Evolutionary conservation across 768 basidiomycete genomes (phyloP), one percentile per base, ranked within the genome.

Genomic region (Tulasnella sp.): DNA sequence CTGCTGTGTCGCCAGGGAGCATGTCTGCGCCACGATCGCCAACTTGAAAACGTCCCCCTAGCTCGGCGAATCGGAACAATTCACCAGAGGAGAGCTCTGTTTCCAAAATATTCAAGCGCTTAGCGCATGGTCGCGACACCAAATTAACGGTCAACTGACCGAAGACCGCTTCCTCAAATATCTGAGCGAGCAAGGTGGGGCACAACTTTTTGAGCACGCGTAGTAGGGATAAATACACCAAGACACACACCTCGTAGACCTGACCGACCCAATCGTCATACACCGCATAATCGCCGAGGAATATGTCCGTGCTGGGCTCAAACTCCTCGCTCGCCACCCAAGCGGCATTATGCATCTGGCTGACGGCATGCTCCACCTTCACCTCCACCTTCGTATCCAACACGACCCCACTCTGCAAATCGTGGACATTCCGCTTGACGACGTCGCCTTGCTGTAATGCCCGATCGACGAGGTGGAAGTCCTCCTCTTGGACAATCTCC

Each of bases 191-290:
- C n/a, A n/a, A n/a, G n/a, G n/a, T n/a, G n/a, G n/a, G n/a, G n/a
- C n/a, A n/a, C n/a, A n/a, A n/a, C n/a, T n/a, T n/a, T n/a, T n/a
- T n/a, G n/a, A n/a, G n/a, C n/a, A n/a, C n/a, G n/a, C n/a, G n/a
- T n/a, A n/a, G n/a, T n/a, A n/a, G n/a, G n/a, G n/a, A n/a, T n/a
- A n/a, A n/a, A n/a, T n/a, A n/a, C n/a, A n/a, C n/a, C n/a, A n/a
- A n/a, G n/a, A n/a, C 23, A 62, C 78, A 63, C 69, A 90, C 88
- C 80, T 91, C 88, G 56, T 89, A 80, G 44, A 88, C 88, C 77
- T 91, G 88, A 54, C 92, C 92, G 66, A 95, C 75, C 92, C 93
- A 96, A 69, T 90, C 81, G 64, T 86, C 80, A 66, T 82, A 81
- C 17, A 83, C 74, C 50, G 94, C 88, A 73, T 84, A 88, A 70